Evolutionary conservation across 495 filamentous ascomycete genomes (phyloP).

Genomic region (Aspergillus conjunctus): DNA sequence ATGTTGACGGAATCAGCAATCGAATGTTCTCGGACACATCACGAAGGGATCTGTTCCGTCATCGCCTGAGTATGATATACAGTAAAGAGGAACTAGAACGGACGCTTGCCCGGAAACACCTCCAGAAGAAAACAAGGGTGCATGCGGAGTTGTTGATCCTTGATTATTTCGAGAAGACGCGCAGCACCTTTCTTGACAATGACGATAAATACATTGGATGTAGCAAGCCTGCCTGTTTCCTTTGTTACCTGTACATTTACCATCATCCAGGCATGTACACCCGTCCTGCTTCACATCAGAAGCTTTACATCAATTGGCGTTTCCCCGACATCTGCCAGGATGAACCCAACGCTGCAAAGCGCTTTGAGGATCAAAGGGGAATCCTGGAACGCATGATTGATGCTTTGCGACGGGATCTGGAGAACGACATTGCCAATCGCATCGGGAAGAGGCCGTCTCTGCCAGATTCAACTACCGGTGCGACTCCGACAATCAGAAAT

Average conservation of each 20-base stretch:
- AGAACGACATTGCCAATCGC: not conserved
- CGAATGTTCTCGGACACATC: too few species aligned
- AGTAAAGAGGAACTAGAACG: too few species aligned
- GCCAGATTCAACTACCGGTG: not conserved
- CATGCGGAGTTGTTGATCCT: slow-evolving; percentile 21
- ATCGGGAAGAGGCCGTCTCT: not conserved
- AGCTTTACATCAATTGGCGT: slow-evolving; percentile 31
- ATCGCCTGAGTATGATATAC: not conserved
- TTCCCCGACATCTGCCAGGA: slow-evolving; percentile 22
- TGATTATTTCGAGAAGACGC: slow-evolving; percentile 17
- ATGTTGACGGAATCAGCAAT: slow-evolving; percentile 3
- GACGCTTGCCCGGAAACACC: not conserved
- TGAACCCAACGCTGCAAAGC: not conserved
- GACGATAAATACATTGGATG: slow-evolving; percentile 32
- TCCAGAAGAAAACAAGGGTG: slow-evolving; percentile 16
- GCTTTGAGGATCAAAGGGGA: not conserved
- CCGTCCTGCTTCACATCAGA: slow-evolving; percentile 27
- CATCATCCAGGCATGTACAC: slow-evolving; percentile 29
- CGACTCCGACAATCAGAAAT: not conserved
- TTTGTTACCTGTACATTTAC: slow-evolving; percentile 32
- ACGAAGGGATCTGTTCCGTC: not conserved
- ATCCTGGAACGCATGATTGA: not conserved
- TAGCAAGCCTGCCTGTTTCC: slow-evolving; percentile 36
- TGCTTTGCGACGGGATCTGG: not conserved
- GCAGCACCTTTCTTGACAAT: slow-evolving; percentile 20